Conservation (phyloP, 805 yeast genomes). For the Lipomyces oligophaga region DNA sequence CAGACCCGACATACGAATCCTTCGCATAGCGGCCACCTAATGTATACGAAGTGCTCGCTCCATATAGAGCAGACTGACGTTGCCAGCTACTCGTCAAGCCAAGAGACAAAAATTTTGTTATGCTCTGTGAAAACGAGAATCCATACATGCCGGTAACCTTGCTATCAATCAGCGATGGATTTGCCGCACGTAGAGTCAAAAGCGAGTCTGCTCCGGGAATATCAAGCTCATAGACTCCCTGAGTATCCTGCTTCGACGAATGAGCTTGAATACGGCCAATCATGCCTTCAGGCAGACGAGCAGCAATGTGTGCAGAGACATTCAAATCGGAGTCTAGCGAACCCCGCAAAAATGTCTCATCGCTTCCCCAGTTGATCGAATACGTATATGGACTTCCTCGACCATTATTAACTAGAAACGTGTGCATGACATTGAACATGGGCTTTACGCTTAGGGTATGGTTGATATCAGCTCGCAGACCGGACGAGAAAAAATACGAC, state of each 20-base stretch:
- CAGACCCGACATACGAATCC: conserved; percentile 88
- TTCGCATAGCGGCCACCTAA: conserved; percentile 86
- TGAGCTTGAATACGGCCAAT: conserved; percentile 23
- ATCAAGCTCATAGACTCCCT: conserved; percentile 96
- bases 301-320: conserved; percentile 19
- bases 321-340: conserved; percentile 72
- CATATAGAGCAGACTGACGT: conserved; percentile 51
- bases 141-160: conserved; percentile 87
- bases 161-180: conserved; percentile 75
- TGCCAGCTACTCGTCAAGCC: conserved; percentile 94
- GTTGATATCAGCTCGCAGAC: conserved; percentile 92
- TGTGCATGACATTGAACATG: conserved; percentile 93
- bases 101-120: conserved; percentile 75
- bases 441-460: conserved; percentile 89
- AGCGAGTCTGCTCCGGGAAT: conserved; percentile 86
- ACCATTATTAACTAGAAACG: conserved; percentile 82
- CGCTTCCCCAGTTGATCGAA: conserved; percentile 83
- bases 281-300: conserved; percentile 13
- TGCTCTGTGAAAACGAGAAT: conserved; percentile 83
- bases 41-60: conserved; percentile 88
- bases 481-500: conserved; percentile 86
- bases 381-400: conserved; percentile 81
- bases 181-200: conserved; percentile 81
- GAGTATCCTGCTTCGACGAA: conserved; percentile 35
- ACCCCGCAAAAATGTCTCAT: conserved; percentile 83